phyloP scores from a whole-genome alignment of 140 eudicot genomes.

The Senecio squalidus region DNA sequence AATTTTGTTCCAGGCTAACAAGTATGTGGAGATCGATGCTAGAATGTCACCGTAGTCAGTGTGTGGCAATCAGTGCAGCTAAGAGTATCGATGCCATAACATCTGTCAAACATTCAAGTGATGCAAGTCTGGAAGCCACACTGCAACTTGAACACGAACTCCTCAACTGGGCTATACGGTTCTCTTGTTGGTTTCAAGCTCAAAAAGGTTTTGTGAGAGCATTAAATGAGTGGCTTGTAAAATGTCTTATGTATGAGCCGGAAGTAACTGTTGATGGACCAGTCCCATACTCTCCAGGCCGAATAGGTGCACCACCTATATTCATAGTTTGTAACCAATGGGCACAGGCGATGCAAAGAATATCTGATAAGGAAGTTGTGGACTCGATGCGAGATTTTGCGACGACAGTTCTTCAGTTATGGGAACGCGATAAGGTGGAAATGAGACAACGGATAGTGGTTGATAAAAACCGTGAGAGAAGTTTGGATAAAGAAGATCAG shows the following conservation, averaged over 20 bases:
- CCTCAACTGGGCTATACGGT: conserved; percentile 69
- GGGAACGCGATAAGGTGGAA: conserved; percentile 81
- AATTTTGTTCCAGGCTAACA: conserved; percentile 40
- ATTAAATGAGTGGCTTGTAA: conserved; percentile 68
- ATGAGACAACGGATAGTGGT: conserved; percentile 55
- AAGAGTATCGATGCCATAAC: conserved; percentile 60
- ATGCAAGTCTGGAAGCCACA: conserved; percentile 73
- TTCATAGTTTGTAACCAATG: conserved; percentile 76
- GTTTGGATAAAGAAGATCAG: conserved; percentile 72
- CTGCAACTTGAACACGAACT: conserved; percentile 77
- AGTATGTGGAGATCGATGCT: conserved; percentile 84
- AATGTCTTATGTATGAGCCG: conserved; percentile 75
- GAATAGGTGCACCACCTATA: conserved; percentile 86
- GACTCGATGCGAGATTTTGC: conserved; percentile 70
- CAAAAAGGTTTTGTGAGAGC: conserved; percentile 75
- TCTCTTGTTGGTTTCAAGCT: conserved; percentile 73
- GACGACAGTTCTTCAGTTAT: conserved; percentile 53
- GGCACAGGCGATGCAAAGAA: conserved; percentile 66
- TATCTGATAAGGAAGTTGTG: conserved; percentile 82
- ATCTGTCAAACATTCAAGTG: conserved; percentile 50
- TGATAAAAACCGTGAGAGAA: conserved; percentile 45
- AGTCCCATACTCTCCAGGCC: conserved; percentile 88
- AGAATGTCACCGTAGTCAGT: conserved; percentile 78
- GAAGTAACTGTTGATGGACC: conserved; percentile 83
- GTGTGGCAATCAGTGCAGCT: conserved; percentile 66